Evolutionary conservation across 768 basidiomycete genomes (phyloP).

Genomic region (Suillus bovinus): DNA sequence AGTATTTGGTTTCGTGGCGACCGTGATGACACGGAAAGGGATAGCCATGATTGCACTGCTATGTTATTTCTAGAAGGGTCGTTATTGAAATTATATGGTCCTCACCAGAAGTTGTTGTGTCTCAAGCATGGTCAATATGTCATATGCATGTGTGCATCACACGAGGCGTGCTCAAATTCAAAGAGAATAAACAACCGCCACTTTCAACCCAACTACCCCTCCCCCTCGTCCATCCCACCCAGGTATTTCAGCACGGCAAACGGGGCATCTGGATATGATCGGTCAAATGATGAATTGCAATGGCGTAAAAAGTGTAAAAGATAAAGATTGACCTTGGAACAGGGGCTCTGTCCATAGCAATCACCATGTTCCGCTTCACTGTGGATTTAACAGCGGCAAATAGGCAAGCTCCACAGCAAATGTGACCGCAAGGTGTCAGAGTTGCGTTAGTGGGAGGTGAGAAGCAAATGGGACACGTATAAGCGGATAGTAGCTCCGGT

Average conservation of each 20-base stretch:
- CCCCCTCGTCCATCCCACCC: slow-evolving; percentile 73
- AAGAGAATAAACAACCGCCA: slow-evolving; percentile 33
- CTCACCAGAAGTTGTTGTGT: neutral
- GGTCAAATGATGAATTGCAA: neutral
- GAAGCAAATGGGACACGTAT: slow-evolving; percentile 82
- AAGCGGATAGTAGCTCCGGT: slow-evolving; percentile 49
- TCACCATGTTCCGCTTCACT: slow-evolving; percentile 45
- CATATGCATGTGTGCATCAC: neutral
- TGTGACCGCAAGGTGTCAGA: slow-evolving; percentile 78
- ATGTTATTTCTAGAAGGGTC: slow-evolving; percentile 3
- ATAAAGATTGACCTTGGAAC: slow-evolving; percentile 39
- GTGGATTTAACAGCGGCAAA: slow-evolving; percentile 71
- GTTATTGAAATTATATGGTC: neutral
- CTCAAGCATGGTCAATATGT: neutral
- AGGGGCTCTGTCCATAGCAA: slow-evolving; percentile 32
- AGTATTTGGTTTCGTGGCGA: slow-evolving; percentile 1
- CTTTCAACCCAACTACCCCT: slow-evolving; percentile 63
- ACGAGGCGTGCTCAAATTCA: slow-evolving; percentile 9
- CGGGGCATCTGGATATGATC: slow-evolving; percentile 54
- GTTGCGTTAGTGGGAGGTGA: slow-evolving; percentile 73
- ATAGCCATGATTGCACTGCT: neutral
- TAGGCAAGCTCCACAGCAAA: slow-evolving; percentile 75
- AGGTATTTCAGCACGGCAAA: slow-evolving; percentile 64
- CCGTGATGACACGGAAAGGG: neutral
- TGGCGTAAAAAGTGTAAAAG: neutral